Conservation (phyloP, 2,329 filamentous ascomycete species). For the Pseudophaeomoniella oleicola region DNA sequence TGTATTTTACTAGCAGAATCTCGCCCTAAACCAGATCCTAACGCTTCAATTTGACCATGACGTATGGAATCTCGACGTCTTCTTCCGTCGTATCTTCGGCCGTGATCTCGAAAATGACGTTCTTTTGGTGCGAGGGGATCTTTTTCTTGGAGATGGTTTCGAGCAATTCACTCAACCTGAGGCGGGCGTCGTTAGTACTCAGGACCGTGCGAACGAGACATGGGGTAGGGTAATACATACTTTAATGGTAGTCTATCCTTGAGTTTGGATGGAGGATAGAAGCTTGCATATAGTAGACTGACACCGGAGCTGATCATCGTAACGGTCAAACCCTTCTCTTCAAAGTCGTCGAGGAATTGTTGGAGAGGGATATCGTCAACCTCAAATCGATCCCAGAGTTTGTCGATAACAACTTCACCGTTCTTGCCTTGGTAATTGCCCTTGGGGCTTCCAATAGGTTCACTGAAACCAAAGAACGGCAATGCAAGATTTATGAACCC, state of each 20-base stretch:
- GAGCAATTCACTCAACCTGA: conserved; percentile 73
- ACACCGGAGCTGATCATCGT: conserved; percentile 97
- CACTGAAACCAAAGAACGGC: conserved; percentile 96
- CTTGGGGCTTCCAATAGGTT: conserved; percentile 89
- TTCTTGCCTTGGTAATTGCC: conserved; percentile 70
- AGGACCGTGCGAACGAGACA: neutral
- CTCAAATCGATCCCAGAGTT: conserved; percentile 93
- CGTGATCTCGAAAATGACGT: conserved; percentile 92
- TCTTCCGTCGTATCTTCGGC: conserved; percentile 78
- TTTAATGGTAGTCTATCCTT: conserved; percentile 66
- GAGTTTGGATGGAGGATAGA: conserved; percentile 70
- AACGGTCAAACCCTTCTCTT: conserved; percentile 64
- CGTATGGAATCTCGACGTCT: conserved; percentile 93
- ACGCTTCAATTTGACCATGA: conserved; percentile 64
- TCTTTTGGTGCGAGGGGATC: conserved; percentile 81
- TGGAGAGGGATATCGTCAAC: conserved; percentile 69
- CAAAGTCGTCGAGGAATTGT: conserved; percentile 72
- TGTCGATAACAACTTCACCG: conserved; percentile 71
- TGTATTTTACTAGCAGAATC: no score
- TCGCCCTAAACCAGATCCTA: conserved; percentile 1
- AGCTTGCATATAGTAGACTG: conserved; percentile 82
- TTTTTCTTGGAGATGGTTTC: conserved; percentile 84
- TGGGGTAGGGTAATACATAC: conserved; percentile 41
- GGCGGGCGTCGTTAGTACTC: conserved; percentile 3
- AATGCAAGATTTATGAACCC: conserved; percentile 93